phyloP scores from a whole-genome alignment of 2,329 filamentous ascomycete species.

The Teratosphaeria destructans region DNA sequence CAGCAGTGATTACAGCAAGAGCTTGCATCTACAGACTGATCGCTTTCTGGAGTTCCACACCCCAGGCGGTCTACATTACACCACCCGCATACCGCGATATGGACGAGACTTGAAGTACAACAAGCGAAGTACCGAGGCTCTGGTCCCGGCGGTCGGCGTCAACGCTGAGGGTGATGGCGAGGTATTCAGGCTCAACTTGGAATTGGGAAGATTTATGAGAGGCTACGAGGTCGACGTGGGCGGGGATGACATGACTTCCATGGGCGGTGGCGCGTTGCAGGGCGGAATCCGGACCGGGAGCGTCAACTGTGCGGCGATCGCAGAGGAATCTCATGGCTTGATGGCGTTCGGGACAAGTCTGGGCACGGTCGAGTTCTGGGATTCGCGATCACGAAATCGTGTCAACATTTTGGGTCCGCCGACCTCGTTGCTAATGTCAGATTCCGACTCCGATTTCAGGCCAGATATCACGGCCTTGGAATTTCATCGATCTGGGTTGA shows the following conservation, averaged over 20 bases:
- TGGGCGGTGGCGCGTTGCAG: slow-evolving; percentile 66
- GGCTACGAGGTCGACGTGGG: slow-evolving; percentile 88
- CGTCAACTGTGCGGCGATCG: slow-evolving; percentile 79
- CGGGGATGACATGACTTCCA: slow-evolving; percentile 58
- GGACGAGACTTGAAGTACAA: slow-evolving; percentile 85
- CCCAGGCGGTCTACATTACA: slow-evolving; percentile 75
- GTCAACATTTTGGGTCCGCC: slow-evolving; percentile 63
- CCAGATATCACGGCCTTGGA: slow-evolving; percentile 75
- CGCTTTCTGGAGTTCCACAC: slow-evolving; percentile 89
- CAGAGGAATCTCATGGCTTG: slow-evolving; percentile 80
- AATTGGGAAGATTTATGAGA: slow-evolving; percentile 87
- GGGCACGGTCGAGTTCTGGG: slow-evolving; percentile 97
- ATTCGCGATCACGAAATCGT: slow-evolving; percentile 70
- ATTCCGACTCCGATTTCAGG: slow-evolving; percentile 27
- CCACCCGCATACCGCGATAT: slow-evolving; percentile 82
- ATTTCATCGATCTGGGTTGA: slow-evolving; percentile 75
- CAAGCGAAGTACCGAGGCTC: slow-evolving; percentile 66
- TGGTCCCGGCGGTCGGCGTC: slow-evolving; percentile 79
- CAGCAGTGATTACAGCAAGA: slow-evolving; percentile 87
- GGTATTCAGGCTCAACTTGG: slow-evolving; percentile 84
- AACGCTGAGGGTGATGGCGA: slow-evolving; percentile 80
- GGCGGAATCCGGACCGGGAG: slow-evolving; percentile 76
- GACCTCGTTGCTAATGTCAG: slow-evolving; percentile 12
- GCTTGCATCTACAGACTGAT: slow-evolving; percentile 84
- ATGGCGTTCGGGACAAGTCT: slow-evolving; percentile 87